Evolutionary conservation across 2,329 filamentous ascomycete species (phyloP), one percentile per base, ranked within the genome.

Genomic region (Aspergillus sclerotialis): DNA sequence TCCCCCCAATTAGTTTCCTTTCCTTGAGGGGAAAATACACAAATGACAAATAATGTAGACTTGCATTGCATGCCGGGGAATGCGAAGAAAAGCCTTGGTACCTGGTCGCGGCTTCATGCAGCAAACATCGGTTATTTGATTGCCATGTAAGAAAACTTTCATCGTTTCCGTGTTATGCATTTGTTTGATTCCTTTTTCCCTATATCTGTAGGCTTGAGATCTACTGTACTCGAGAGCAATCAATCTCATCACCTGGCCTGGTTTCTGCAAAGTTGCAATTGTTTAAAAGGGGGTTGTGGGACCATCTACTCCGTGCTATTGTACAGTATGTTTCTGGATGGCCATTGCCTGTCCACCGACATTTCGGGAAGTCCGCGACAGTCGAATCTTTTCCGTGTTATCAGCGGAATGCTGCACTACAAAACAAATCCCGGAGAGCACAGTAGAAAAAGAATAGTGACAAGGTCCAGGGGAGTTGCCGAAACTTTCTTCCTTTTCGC

Each of bases 261-360:
- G 19, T 23, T 16, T 30, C 8, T 16, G 7, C 11, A 14, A 8
- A 9, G 28, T 16, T 16, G 4, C 12, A 16, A 13, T 5, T 4
- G 10, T 16, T 30, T 30, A 23, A 23, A 23, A 23, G 19, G 19
- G 19, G 19, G 19, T 7, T 23, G 19, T 6, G 6, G 19, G 7
- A 32, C 32, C 30, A 30, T 32, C 21, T 30, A 28, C 24, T 30
- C 13, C 30, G 15, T 19, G 19, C 16, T 32, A 28, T 28, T 21
- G 27, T 24, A 33, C 27, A 12, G 13, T 23, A 17, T 32, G 28
- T 33, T 5, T 26, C 26, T 19, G 27, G 17, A 12, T 30, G 19
- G 25, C 28, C 14, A 28, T 40, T 31, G 23, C 31, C 40, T 40
- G 40, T 36, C 42, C 41, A 42, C 45, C 42, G 39, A 48, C 38